Evolutionary conservation across 768 basidiomycete species (phyloP), one percentile per base, ranked within the genome.

Genomic region (Kwoniella shandongensis): DNA sequence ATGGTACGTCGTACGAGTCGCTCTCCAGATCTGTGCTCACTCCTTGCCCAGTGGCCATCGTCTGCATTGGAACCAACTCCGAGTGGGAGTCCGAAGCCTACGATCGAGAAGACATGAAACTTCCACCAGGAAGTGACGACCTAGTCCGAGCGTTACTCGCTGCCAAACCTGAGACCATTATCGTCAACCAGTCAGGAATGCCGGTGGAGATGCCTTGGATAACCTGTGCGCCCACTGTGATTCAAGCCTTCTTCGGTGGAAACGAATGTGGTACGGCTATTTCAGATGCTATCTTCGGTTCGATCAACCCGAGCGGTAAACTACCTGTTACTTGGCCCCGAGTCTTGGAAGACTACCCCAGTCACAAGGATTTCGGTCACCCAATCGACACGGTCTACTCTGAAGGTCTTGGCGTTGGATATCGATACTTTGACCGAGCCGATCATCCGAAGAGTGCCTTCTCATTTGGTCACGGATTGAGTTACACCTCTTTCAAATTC

Each of bases 1-100:
- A 86, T 70, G 81, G 66, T 65, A 23, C 29, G 66, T 46, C 17
- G 32, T 22, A 40, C 4, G 2, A 10, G 15, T 18, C 11, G 15
- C 7, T 50, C 48, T 6, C n/a, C n/a, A n/a, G n/a, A n/a, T n/a
- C n/a, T n/a, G n/a, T n/a, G n/a, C n/a, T n/a, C n/a, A n/a, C n/a
- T n/a, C n/a, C n/a, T n/a, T n/a, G n/a, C n/a, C n/a, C 36, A 38
- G 65, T 80, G 8, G 85, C 84, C 22, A 72, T 88, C 55, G 78
- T 85, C 52, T 78, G 86, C 57, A 82, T 65, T 35, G 67, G 87
- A 4, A 78, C 87, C 20, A 83, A 83, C 27, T 82, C 83, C 39
- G 74, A 88, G 74, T 88, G 87, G 84, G 86, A 88, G 76, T 84
- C 83, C 59, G 87, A 88, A 75, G 85, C 85, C 10, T 87, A 85